Evolutionary conservation across 1,284 basidiomycete genomes (phyloP), one percentile per base, ranked within the genome.

Genomic region (Mycena citricolor): DNA sequence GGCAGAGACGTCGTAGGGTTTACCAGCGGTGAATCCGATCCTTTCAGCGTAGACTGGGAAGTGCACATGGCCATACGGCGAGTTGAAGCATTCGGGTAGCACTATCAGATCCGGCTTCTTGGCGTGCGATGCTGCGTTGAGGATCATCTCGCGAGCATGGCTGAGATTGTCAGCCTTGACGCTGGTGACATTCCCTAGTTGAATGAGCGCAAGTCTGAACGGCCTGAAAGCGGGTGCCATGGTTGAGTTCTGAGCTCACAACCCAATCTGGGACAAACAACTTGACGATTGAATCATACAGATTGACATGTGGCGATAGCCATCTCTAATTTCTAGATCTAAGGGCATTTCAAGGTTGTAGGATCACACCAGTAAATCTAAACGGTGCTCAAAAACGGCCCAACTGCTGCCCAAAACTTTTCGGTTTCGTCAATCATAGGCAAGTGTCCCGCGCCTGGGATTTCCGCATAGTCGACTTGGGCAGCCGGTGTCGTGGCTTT

Each of bases 51-150:
- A 90, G 20, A 82, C 73, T 0, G 89, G 84, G 61, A 97, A 95
- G 60, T 88, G 80, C 4, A 76, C 73, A 51, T 90, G 85, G 0
- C 94, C 94, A 60, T 99, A 99, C 0, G 94, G 94, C 11, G 91
- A 94, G 66, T 99, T 99, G 75, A 99, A 99, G 70, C 93, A 93
- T 77, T 99, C 95, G 4, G 97, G 95, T 29, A 99, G 71, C 12
- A 97, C 91, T 52, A 97, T 81, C 13, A 97, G 61, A 57, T 92
- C 78, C 23, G 91, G 87, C 61, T 81, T 86, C 39, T 70, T 74
- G 29, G 57, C 52, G 14, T 56, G 56, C 36, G 62, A 56, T 0
- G 81, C 83, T 2, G 93, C 94, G 56, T 79, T 79, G 5, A 77
- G 60, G 44, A 95, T 81, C 76, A 90, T 86, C 23, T 86, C 77